phyloP scores from a whole-genome alignment of 495 filamentous ascomycete species.

The Neurospora tetrasperma region DNA sequence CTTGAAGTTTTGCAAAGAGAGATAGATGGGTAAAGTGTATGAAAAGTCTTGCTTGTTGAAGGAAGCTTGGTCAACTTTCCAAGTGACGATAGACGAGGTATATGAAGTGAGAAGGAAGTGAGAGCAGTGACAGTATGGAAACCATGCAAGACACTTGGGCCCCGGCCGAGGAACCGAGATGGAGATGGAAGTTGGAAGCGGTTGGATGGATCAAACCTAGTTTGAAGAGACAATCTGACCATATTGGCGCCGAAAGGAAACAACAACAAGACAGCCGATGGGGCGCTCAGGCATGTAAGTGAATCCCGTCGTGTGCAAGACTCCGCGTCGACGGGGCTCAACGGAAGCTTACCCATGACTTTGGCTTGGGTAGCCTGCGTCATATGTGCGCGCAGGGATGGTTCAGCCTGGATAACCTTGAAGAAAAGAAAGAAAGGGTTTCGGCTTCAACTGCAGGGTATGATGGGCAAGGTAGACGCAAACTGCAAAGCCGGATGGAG shows the following conservation, averaged over 20 bases:
- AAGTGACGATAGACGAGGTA: not conserved
- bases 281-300: slow-evolving; percentile 21
- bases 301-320: slow-evolving; percentile 13
- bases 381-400: slow-evolving; percentile 27
- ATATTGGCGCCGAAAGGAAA: slow-evolving; percentile 16
- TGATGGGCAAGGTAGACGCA: slow-evolving; percentile 4
- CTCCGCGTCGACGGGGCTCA: slow-evolving; percentile 20
- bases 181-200: slow-evolving; percentile 8
- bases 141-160: not conserved
- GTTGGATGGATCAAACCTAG: slow-evolving; percentile 18
- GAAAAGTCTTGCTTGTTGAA: not conserved
- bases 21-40: not conserved
- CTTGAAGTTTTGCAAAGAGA: slow-evolving; percentile 8
- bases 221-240: slow-evolving; percentile 17
- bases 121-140: not conserved
- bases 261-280: slow-evolving; percentile 7
- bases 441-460: slow-evolving; percentile 12
- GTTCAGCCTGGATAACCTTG: slow-evolving; percentile 21
- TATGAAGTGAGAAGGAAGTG: slow-evolving; percentile 1
- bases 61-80: not conserved
- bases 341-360: slow-evolving; percentile 21
- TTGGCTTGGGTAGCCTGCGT: slow-evolving; percentile 22
- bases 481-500: not conserved
- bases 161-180: slow-evolving; percentile 3
- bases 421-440: slow-evolving; percentile 12